Percentiles rank a stretch among this genome's conserved stretches.
These are phyloP conservation scores for Globisporangium uncinulatum DNA, from an alignment of 352 stramenopile genomes.

Conservation along the genomic window DNA sequence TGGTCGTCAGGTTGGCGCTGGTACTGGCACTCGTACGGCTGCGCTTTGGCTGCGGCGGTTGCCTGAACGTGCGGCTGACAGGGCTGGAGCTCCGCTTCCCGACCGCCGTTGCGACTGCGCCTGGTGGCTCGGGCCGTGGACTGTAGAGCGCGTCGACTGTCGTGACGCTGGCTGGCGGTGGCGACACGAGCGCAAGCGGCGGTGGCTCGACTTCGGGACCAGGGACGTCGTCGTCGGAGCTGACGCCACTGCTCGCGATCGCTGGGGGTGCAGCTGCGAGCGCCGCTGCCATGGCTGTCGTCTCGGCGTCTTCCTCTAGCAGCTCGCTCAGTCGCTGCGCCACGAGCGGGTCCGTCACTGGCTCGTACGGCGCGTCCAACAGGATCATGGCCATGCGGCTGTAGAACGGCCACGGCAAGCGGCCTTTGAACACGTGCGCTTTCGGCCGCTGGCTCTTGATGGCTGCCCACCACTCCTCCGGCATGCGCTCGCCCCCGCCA, in stretches of 20 bases:
- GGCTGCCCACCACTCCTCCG: conserved; percentile 40
- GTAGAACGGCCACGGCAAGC: conserved; percentile 46
- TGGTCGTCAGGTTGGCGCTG: conserved; percentile 2
- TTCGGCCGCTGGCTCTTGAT: conserved; percentile 42
- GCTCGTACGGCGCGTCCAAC: conserved; percentile 17
- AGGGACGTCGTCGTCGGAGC: not conserved
- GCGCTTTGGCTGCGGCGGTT: not conserved
- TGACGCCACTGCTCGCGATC: not conserved
- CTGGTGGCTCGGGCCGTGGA: not conserved
- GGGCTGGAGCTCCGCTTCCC: no score
- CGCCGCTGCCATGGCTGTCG: not conserved
- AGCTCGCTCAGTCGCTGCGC: conserved; percentile 20
- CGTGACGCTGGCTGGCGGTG: not conserved
- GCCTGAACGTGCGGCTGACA: no score
- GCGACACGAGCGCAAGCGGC: not conserved
- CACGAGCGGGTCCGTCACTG: conserved; percentile 12
- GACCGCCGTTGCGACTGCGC: no score
- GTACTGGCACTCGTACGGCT: not conserved
- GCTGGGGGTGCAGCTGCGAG: no score
- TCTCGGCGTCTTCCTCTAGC: conserved; percentile 9
- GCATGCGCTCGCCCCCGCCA: conserved; percentile 25
- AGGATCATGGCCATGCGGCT: conserved; percentile 42
- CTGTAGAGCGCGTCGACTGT: not conserved
- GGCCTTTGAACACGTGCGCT: conserved; percentile 47
- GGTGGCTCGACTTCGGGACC: not conserved